Conservation (phyloP, 805 yeast species). For the Candida insectalens region DNA sequence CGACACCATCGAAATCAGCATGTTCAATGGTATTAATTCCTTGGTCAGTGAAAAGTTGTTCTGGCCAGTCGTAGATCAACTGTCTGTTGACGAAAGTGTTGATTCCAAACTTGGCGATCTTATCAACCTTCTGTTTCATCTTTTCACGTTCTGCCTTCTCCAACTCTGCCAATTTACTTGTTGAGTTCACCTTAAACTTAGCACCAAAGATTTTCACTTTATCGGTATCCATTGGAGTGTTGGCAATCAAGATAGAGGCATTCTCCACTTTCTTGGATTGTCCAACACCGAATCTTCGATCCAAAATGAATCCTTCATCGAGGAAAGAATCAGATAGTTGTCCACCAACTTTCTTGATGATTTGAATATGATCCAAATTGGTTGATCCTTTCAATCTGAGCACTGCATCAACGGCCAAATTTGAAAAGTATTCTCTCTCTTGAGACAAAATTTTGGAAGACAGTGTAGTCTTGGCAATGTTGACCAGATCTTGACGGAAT, state of each 20-base stretch:
- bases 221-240: slow-evolving; percentile 94
- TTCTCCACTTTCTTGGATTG: slow-evolving; percentile 82
- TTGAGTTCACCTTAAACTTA: slow-evolving; percentile 91
- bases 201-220: slow-evolving; percentile 97
- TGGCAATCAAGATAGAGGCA: slow-evolving; percentile 85
- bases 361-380: slow-evolving; percentile 84
- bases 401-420: slow-evolving; percentile 90
- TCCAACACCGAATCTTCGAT: slow-evolving; percentile 86
- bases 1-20: slow-evolving; percentile 97
- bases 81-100: slow-evolving; percentile 93
- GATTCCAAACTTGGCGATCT: slow-evolving; percentile 71
- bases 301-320: slow-evolving; percentile 91
- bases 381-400: slow-evolving; percentile 80
- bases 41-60: slow-evolving; percentile 82
- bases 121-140: slow-evolving; percentile 83
- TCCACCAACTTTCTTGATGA: slow-evolving; percentile 91
- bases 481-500: slow-evolving; percentile 68
- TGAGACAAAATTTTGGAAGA: slow-evolving; percentile 92
- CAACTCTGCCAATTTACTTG: slow-evolving; percentile 70
- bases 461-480: slow-evolving; percentile 87
- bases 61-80: slow-evolving; percentile 96
- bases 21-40: slow-evolving; percentile 91
- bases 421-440: slow-evolving; percentile 83
- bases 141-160: slow-evolving; percentile 72
- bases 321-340: slow-evolving; percentile 82